Evolutionary conservation across 768 basidiomycete genomes (phyloP).

Genomic region (Rubroboletus pulcherrimus): DNA sequence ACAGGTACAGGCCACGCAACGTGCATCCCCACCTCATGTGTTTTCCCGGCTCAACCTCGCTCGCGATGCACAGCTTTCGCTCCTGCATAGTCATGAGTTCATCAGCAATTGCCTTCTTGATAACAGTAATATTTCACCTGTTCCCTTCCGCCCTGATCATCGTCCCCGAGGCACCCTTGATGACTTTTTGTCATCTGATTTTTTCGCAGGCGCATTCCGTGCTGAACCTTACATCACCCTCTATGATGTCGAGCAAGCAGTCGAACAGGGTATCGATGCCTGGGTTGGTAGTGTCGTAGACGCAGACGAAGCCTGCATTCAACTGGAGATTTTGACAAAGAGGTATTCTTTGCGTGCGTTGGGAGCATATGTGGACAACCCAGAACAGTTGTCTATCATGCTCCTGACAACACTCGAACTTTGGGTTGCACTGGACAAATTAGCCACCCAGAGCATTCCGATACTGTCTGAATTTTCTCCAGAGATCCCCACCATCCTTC

Average conservation of each 20-base stretch:
- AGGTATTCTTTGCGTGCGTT: constrained; percentile 28
- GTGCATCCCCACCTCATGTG: constrained; percentile 10
- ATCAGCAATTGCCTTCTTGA: constrained; percentile 20
- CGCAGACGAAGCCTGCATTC: constrained; percentile 11
- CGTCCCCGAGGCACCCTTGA: constrained; percentile 13
- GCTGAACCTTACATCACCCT: constrained; percentile 21
- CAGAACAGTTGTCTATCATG: constrained; percentile 42
- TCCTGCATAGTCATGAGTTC: constrained; percentile 28
- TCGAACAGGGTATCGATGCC: constrained; percentile 29
- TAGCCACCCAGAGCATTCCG: constrained; percentile 18
- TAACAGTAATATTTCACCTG: background rate
- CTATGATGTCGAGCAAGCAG: constrained; percentile 36
- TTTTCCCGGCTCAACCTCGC: constrained; percentile 21
- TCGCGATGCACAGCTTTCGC: constrained; percentile 33
- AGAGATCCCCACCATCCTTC: constrained; percentile 26
- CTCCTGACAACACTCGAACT: constrained; percentile 37
- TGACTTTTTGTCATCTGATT: constrained; percentile 16
- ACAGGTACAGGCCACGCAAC: constrained; percentile 26
- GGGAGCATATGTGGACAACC: constrained; percentile 28
- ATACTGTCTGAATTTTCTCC: constrained; percentile 33
- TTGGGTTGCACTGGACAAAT: constrained; percentile 36
- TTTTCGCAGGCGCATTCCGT: constrained; percentile 7
- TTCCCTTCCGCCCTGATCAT: background rate
- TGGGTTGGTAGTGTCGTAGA: constrained; percentile 30
- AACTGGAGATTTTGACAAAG: constrained; percentile 23